Conservation (phyloP, 179 eudicot genomes). For the Beta macrorhiza region DNA sequence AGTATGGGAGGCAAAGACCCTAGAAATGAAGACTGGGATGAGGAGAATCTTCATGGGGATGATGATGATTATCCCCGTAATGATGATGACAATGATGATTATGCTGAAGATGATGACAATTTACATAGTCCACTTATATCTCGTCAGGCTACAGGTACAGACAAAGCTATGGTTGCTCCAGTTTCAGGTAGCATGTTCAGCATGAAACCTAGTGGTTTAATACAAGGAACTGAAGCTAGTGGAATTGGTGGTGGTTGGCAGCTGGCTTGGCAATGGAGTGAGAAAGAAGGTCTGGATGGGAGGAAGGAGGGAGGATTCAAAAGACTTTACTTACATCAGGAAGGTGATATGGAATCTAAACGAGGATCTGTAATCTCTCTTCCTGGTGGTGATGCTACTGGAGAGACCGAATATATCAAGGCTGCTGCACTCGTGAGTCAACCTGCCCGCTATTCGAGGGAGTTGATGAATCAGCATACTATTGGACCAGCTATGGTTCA, state of each 20-base stretch:
- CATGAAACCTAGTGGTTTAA: conserved; percentile 45
- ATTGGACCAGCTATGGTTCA: conserved; percentile 72
- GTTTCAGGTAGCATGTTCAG: conserved; percentile 61
- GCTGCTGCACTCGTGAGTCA: conserved; percentile 80
- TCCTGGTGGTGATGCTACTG: conserved; percentile 53
- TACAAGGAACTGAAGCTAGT: conserved; percentile 40
- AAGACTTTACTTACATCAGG: conserved; percentile 71
- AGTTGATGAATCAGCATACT: conserved; percentile 48
- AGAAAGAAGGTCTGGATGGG: conserved; percentile 57
- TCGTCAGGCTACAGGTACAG: conserved; percentile 62
- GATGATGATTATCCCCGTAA: conserved; percentile 52
- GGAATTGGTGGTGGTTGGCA: conserved; percentile 96
- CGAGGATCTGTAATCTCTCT: conserved; percentile 56
- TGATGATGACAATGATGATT: conserved; percentile 30
- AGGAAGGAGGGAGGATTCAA: conserved; percentile 61
- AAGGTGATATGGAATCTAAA: conserved; percentile 39
- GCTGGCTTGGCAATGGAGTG: conserved; percentile 72
- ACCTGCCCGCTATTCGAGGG: conserved; percentile 65
- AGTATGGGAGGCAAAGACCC: conserved; percentile 60
- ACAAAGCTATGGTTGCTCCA: conserved; percentile 54
- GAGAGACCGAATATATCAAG: conserved; percentile 44
- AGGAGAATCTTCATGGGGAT: conserved; percentile 53
- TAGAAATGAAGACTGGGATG: conserved; percentile 76
- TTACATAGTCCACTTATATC: conserved; percentile 64
- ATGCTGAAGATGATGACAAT: conserved; percentile 52